Evolutionary conservation across 495 filamentous ascomycete genomes (phyloP), one percentile per base, ranked within the genome.

Genomic region (Pseudotulostoma volvatum): DNA sequence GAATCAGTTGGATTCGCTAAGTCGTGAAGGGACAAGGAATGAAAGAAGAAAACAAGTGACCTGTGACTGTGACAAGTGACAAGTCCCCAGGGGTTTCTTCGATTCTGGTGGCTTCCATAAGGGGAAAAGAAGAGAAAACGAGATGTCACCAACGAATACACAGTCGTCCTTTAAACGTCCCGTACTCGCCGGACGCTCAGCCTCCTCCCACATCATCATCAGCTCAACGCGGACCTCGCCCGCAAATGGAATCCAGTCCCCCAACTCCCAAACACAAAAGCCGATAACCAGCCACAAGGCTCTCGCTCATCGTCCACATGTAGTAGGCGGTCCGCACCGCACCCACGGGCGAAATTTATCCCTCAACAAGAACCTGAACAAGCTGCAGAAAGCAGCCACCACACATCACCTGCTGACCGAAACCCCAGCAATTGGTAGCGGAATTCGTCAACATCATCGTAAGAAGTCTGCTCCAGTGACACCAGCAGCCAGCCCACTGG

Each of bases 131-230:
- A n/a, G n/a, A n/a, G n/a, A n/a, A n/a, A n/a, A n/a, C 23, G 11
- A 28, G 23, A 28, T 28, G 23, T 28, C 23, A 5, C 23, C 23
- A 28, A 37, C 20, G n/a, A 61, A 51, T 47, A 57, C 55, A n/a
- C 53, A 61, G 11, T 65, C 63, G 38, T 61, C 63, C 23, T 58
- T 60, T 39, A 67, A 64, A 55, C 61, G 63, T 48, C 63, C 63
- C 32, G 63, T 54, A 38, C 51, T 67, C 45, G 61, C 53, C 48
- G 61, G 61, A 42, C 63, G 63, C 45, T 61, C 63, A 17, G 57
- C 65, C 31, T 67, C 63, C 40, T 67, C 63, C 30, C 57, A 67
- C 51, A 61, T 61, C 32, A 57, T 64, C 21, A 57, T 64, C 21
- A 52, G 62, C 5, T 33, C 20, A 52, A 63, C 60, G 52, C 58